A percentile compares a stretch with the other conserved stretches of the same genome.
Evolutionary conservation across 129 eudicot species (phyloP).

Genomic region (Arctium lappa): DNA sequence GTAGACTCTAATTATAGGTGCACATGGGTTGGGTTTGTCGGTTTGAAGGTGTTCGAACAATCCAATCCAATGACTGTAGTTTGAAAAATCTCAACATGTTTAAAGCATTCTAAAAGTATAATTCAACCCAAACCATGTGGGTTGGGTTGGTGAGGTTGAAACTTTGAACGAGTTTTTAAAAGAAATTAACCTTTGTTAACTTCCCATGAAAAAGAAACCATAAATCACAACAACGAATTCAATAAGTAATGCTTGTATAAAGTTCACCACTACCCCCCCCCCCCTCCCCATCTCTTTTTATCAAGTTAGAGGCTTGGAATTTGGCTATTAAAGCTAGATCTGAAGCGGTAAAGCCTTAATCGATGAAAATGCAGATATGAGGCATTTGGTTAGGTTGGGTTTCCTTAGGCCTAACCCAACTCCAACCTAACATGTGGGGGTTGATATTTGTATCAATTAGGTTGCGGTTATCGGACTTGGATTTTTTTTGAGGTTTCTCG

Average conservation of each 20-base stretch:
- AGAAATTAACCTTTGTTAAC: no score
- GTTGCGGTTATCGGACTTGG: not conserved
- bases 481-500: not conserved
- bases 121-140: not conserved
- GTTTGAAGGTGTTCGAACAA: not conserved
- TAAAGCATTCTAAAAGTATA: not conserved
- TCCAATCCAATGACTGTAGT: not conserved
- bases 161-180: no score
- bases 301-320: not conserved
- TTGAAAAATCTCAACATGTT: not conserved
- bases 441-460: not conserved
- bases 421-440: not conserved
- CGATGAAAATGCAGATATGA: no score
- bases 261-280: not conserved
- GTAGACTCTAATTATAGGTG: not conserved
- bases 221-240: not conserved
- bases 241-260: not conserved
- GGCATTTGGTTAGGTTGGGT: no score
- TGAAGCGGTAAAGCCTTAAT: no score
- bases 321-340: no score
- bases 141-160: not conserved
- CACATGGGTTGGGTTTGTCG: not conserved
- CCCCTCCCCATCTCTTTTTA: no score
- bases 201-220: no score
- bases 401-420: not conserved